Base-by-base conservation (phyloP, 2,329 filamentous ascomycete species). In the Ophiostoma perfectum region DNA sequence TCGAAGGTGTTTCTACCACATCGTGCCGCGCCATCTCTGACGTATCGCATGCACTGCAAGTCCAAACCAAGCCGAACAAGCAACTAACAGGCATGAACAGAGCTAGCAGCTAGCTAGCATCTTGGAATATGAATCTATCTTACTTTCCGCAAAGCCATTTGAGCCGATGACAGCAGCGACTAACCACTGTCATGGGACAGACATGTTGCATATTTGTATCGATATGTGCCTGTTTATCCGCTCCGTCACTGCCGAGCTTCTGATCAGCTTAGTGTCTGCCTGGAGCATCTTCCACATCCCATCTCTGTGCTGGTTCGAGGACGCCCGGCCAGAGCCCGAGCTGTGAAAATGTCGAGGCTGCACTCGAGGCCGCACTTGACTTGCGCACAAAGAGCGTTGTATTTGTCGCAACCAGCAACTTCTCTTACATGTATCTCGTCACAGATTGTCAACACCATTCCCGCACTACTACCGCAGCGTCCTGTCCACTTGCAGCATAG, bases 401-500 rank as follows among this genome's bases (percentile, higher is more conserved):
- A 36, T 18, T 38, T 1, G 16, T 9, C 16, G 27, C 52, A 60
- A 16, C 11, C 27, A 27, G 6, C 27, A 60, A 16, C 55, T 38
- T 27, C 27, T 27, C 27, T 27, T 27, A 27, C 27, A 27, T 27
- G 27, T 27, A 27, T 27, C 27, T 27, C 27, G 38, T 38, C 27
- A 60, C 11, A 47, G 14, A n/a, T 49, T 55, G 49, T 62, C 55
- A 16, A 41, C 49, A 39, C 9, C 65, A 69, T 69, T 66, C 45
- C 67, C 64, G 65, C 67, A 58, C 67, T 63, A 69, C 64, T 41
- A 58, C 67, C 58, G 58, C 45, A 36, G 64, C 16, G 63, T 66
- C 55, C 27, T 52, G 44, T 62, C 39, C 62, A 47, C 38, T 66
- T 55, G 5, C 27, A 55, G 64, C 27, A 60, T 66, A 66, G 67